Percentiles rank a stretch among this genome's conserved stretches.
phyloP scores from a whole-genome alignment of 805 yeast genomes.

The Scheffersomyces ergatensis region DNA sequence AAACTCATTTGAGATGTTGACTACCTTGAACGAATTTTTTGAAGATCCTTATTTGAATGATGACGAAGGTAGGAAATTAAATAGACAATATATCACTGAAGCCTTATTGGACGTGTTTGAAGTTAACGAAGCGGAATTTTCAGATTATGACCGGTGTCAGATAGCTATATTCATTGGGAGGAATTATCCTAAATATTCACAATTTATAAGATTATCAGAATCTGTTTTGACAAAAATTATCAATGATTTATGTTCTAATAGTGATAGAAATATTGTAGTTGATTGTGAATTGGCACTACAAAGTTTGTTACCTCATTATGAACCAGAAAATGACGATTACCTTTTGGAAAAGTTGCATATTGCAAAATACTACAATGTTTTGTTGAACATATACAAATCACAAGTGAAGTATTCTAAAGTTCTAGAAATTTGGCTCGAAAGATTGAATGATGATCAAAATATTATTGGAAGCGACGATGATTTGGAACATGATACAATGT shows the following conservation, averaged over 20 bases:
- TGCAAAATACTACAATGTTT: slow-evolving; percentile 56
- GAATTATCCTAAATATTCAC: slow-evolving; percentile 81
- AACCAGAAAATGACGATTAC: slow-evolving; percentile 51
- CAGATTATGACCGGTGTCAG: slow-evolving; percentile 22
- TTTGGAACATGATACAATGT: background rate
- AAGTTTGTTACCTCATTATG: slow-evolving; percentile 64
- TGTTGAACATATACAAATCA: slow-evolving; percentile 53
- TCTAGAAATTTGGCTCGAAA: slow-evolving; percentile 50
- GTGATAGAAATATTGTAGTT: slow-evolving; percentile 31
- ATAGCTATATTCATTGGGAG: slow-evolving; percentile 73
- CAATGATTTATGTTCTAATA: slow-evolving; percentile 45
- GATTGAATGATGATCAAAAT: slow-evolving; percentile 11
- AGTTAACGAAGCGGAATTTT: slow-evolving; percentile 22
- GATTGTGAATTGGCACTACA: slow-evolving; percentile 79
- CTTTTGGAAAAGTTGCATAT: slow-evolving; percentile 51
- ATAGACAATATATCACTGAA: slow-evolving; percentile 76
- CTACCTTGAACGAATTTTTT: slow-evolving; percentile 75
- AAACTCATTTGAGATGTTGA: slow-evolving; percentile 59
- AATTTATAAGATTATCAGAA: slow-evolving; percentile 74
- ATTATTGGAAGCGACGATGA: slow-evolving; percentile 3
- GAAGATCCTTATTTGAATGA: slow-evolving; percentile 78
- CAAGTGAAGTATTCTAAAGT: slow-evolving; percentile 54
- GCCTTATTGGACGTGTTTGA: slow-evolving; percentile 60
- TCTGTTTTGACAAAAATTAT: slow-evolving; percentile 49
- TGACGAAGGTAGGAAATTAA: slow-evolving; percentile 45